Percentiles rank a stretch among this genome's conserved stretches.
Conservation (phyloP, 352 stramenopile genomes). For the Phytophthora crassamura region DNA sequence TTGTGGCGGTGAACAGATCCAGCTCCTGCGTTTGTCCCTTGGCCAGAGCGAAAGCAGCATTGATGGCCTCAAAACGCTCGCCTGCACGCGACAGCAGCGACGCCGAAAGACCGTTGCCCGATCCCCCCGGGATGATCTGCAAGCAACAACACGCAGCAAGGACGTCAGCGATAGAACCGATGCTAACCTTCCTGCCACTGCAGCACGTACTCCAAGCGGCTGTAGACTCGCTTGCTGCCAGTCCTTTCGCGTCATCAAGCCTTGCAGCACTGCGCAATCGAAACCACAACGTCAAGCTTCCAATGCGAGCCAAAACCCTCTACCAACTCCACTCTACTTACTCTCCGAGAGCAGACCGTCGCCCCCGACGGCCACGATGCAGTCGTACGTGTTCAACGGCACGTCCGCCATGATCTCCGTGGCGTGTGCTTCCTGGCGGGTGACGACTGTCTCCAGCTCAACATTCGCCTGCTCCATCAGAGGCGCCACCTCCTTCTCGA, state of each 20-base stretch:
- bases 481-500: conserved; percentile 53
- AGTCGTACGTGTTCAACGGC: conserved; percentile 64
- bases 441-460: conserved; percentile 60
- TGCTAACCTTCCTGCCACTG: background rate
- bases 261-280: conserved; percentile 67
- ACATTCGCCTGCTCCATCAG: conserved; percentile 67
- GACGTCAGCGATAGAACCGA: background rate
- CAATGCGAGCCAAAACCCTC: background rate
- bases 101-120: conserved; percentile 71
- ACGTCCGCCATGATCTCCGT: conserved; percentile 55
- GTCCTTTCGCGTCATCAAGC: conserved; percentile 67
- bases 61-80: conserved; percentile 59
- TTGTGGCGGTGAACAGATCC: conserved; percentile 64
- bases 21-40: conserved; percentile 72
- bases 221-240: conserved; percentile 64
- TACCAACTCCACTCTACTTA: conserved; percentile 34
- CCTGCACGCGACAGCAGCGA: conserved; percentile 58
- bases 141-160: background rate
- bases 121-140: conserved; percentile 58
- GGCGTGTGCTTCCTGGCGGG: conserved; percentile 58
- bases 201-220: conserved; percentile 54
- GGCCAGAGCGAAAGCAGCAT: conserved; percentile 67
- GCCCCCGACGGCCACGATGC: conserved; percentile 68
- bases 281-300: conserved; percentile 10
- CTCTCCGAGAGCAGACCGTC: conserved; percentile 76